These are phyloP conservation scores for Candida namnaoensis DNA, from an alignment of 805 yeast species.

Conservation along the genomic window DNA sequence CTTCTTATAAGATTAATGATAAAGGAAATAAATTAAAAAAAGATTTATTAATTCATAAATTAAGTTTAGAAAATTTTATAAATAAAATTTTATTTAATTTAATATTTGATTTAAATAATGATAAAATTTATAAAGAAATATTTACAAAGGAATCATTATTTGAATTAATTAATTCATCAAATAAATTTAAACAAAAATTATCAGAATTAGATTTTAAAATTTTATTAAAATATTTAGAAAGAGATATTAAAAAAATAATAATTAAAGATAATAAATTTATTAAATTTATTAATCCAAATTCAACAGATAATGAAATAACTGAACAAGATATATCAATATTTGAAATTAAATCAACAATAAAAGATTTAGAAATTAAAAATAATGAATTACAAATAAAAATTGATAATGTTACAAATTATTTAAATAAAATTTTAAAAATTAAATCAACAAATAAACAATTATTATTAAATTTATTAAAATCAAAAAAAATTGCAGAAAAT, in stretches of 20 bases:
- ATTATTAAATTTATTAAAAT: conserved; percentile 24
- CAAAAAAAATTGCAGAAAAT: conserved; percentile 25
- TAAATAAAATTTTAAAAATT: conserved; percentile 12
- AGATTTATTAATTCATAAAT: conserved; percentile 12
- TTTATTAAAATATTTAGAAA: conserved; percentile 9
- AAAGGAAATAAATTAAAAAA: conserved; percentile 7
- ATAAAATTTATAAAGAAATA: too few species aligned
- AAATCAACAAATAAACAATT: conserved; percentile 14
- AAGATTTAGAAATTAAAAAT: conserved; percentile 11
- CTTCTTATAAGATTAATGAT: conserved; percentile 12
- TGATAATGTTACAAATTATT: conserved; percentile 7
- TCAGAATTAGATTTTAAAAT: conserved; percentile 13
- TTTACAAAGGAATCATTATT: conserved; percentile 5
- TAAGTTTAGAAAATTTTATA: conserved; percentile 8
- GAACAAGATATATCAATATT: conserved; percentile 24
- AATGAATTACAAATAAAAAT: conserved; percentile 14
- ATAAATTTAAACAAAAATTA: background rate
- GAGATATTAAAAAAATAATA: conserved; percentile 11
- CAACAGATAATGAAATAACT: conserved; percentile 17
- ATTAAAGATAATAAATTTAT: conserved; percentile 8
- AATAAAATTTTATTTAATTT: conserved; percentile 3
- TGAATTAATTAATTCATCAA: conserved; percentile 3
- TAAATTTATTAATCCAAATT: conserved; percentile 9
- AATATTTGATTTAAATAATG: too few species aligned
- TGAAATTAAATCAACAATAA: conserved; percentile 20